Evolutionary conservation across 192 early-diverging fungal species (phyloP), one percentile per base, ranked within the genome.

Genomic region (Backusella sp.): DNA sequence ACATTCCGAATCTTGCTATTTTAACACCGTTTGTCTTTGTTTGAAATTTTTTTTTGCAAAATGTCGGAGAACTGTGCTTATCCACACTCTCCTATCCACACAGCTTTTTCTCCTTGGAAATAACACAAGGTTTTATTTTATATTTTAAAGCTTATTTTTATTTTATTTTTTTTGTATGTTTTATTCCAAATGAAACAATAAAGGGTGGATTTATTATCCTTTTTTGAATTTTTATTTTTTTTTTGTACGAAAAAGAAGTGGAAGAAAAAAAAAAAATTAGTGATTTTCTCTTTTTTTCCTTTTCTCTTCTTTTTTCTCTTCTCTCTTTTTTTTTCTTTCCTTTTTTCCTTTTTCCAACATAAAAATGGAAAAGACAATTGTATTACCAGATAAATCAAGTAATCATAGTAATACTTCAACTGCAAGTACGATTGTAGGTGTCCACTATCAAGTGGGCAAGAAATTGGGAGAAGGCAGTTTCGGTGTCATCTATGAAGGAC

Each of bases 401-500:
- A 36, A 36, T 4, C 35, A 69, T 69, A 36, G 35, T n/a, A 36
- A 69, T 36, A 41, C 68, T 26, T 62, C 56, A 62, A 62, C 56
- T 0, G 56, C 56, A 28, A 62, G 56, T 35, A 41, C 35, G 9
- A 62, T 98, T 72, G 97, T 99, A 17, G 97, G 97, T 39, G 94
- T 96, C 26, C 96, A 98, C 81, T 99, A 93, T 83, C 92, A 92
- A 79, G 95, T 98, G 36, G 96, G 95, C 42, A 94, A 92, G 82
- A 96, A 95, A 85, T 94, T 99, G 85, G 97, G 96, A 36, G 96
- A 98, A 83, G 97, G 97, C 44, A 94, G 92, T 78, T 99, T 99
- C 90, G 97, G 97, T 56, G 92, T 97, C 84, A 97, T 99, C 76
- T 99, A 97, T 82, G 96, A 99, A 92, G 97, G 97, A 95, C 85